Evolutionary conservation across 106 monocot species (phyloP), one percentile per base, ranked within the genome.

Genomic region (Acorus gramineus): DNA sequence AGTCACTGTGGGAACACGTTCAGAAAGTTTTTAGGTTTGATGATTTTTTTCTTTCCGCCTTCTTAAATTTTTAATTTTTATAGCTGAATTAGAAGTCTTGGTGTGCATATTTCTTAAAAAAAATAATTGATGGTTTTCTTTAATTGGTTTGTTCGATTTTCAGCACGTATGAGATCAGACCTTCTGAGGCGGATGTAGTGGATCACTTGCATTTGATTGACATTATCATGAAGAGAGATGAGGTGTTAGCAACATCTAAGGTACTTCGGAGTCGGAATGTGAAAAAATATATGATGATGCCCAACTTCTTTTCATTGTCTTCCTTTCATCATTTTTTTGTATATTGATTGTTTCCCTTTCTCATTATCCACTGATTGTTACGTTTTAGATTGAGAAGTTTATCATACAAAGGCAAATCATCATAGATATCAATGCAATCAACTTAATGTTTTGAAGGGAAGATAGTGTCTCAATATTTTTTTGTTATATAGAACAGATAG

Each of bases 1-100:
- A 59, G 59, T 64, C 76, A 28, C 59, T 76, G 8, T 76, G 76
- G 76, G 76, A 69, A 48, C 43, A 69, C 57, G 64, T 76, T n/a
- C 49, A 52, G 55, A 58, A 63, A 57, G 57, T 7, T 58, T 76
- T 76, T 59, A 69, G 76, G 76, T 69, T 57, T 68, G 52, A 11
- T 57, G 45, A 57, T 55, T 46, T 68, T 56, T n/a, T 68, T 11
- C 13, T 55, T 9, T 28, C 28, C 1, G 28, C 6, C 11, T 46
- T 11, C 10, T 46, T 10, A 56, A 43, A 56, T 46, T 55, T 68
- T 7, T 10, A 56, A 8, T 43, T 68, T 56, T 56, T 52, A 52
- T 28, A 28, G 28, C 28, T 28, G 28, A 28, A 28, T 28, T 28
- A 28, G 28, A 28, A 28, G 28, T 28, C 28, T 28, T 28, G 52